Base-by-base conservation (phyloP, 352 stramenopile species). In the Globisporangium yorkense region DNA sequence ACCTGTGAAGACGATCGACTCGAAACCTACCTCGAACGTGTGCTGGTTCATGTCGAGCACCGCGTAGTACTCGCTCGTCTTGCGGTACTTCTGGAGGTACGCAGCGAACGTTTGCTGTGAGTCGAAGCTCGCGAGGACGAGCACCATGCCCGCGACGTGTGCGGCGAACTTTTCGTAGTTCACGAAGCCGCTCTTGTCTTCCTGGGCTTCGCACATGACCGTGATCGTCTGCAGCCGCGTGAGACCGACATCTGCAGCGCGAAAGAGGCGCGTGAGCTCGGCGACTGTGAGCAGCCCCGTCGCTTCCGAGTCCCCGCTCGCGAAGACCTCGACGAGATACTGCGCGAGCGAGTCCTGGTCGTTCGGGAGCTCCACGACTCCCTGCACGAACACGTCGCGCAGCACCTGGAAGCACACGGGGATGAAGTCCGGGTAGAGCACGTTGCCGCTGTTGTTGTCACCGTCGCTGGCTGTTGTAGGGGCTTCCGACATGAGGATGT, bases 11-110 rank as follows among this genome's bases (percentile, higher is more conserved):
- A 24, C 18, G 40, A 46, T 12, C 16, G 2, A 46, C 15, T 7
- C 1, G 13, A 10, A 16, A 31, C 59, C 2, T 51, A 80, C 77
- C 69, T 89, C 80, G 58, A 92, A 89, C 39, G 78, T 71, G 67
- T 89, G 84, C 63, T 93, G 79, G 60, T 91, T 90, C 60, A 91
- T 68, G 48, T 88, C 79, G 16, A 90, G 67, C 7, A 93, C 66
- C 1, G 68, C 76, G 67, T 91, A 93, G 62, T 89, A 90, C 47
- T 91, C 80, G 56, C 75, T 83, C 41, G 74, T 86, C 53, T 84
- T 80, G 51, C 80, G 83, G 63, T 92, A 90, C 46, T 66, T 77
- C 29, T 77, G 74, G 24, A 89, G 52, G 46, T 77, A 88, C 51
- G 70, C 27, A 2, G 77, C 72, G 37, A 81, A 84, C 0, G 71